Conservation (phyloP, 83 land plant genomes). For the Picea abies region DNA sequence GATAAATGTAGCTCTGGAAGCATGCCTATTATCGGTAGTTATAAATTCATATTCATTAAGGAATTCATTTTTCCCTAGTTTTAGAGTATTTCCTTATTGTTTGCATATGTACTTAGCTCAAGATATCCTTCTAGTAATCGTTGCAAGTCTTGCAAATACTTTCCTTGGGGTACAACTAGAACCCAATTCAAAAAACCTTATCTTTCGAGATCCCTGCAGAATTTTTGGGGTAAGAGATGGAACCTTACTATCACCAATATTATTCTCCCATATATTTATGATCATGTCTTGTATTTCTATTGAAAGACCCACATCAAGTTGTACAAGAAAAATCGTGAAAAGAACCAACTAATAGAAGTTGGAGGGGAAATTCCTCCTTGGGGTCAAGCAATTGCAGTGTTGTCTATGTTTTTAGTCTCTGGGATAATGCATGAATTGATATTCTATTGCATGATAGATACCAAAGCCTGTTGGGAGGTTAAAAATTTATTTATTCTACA, state of each 20-base stretch:
- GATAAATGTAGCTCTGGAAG: background rate
- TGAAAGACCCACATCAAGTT: background rate
- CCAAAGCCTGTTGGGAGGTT: slow-evolving; percentile 43
- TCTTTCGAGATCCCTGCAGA: slow-evolving; percentile 41
- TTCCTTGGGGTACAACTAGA: slow-evolving; percentile 33
- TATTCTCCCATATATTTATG: slow-evolving; percentile 60
- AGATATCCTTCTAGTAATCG: slow-evolving; percentile 27
- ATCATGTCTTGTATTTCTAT: slow-evolving; percentile 28
- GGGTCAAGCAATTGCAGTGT: slow-evolving; percentile 19
- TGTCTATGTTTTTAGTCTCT: slow-evolving; percentile 49
- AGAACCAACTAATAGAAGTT: background rate
- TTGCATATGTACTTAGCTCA: slow-evolving; percentile 35
- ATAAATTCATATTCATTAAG: slow-evolving; percentile 16
- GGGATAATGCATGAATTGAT: slow-evolving; percentile 73
- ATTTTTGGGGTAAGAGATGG: slow-evolving; percentile 75
- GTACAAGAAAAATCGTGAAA: background rate
- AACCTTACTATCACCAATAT: slow-evolving; percentile 59
- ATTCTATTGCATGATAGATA: slow-evolving; percentile 31
- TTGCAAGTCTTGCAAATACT: slow-evolving; percentile 17
- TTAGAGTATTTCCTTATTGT: slow-evolving; percentile 13
- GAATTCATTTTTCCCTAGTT: background rate
- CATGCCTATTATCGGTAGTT: background rate
- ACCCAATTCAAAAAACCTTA: slow-evolving; percentile 47
- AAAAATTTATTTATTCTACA: slow-evolving; percentile 57
- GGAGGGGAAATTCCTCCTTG: background rate